Percentiles rank a stretch among this genome's conserved stretches.
Evolutionary conservation across 768 basidiomycete genomes (phyloP).

Genomic region (Hericium coralloides): DNA sequence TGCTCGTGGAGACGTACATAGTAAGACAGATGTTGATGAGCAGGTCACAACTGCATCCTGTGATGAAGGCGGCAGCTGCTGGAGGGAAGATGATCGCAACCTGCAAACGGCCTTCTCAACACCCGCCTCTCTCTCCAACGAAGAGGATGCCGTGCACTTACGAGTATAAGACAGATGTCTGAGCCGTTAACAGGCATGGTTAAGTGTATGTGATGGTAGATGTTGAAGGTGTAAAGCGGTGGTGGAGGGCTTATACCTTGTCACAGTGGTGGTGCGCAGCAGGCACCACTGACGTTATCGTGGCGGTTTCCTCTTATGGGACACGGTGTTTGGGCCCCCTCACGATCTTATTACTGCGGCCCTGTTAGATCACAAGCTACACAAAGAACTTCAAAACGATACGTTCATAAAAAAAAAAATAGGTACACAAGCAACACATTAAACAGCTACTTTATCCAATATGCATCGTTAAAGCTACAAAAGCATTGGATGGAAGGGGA

Average conservation of each 20-base stretch:
- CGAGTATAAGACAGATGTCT: slow-evolving; percentile 74
- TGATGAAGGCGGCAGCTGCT: slow-evolving; percentile 66
- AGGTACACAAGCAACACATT: too few species aligned
- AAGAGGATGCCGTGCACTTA: slow-evolving; percentile 24
- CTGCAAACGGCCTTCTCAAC: slow-evolving; percentile 23
- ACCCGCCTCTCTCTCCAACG: neutral
- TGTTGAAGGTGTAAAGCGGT: neutral
- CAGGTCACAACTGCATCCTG: slow-evolving; percentile 81
- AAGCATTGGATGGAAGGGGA: too few species aligned
- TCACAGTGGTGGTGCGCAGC: neutral
- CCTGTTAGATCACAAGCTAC: neutral
- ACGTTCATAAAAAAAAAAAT: neutral
- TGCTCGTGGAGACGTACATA: slow-evolving; percentile 35
- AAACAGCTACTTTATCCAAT: too few species aligned
- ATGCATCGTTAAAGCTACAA: too few species aligned
- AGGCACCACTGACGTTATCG: neutral
- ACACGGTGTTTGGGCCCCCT: neutral
- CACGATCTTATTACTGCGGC: neutral
- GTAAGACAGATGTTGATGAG: slow-evolving; percentile 80
- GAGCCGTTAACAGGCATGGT: slow-evolving; percentile 44
- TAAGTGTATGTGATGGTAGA: neutral
- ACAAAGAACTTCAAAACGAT: neutral
- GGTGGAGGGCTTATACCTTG: too few species aligned
- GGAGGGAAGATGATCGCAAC: slow-evolving; percentile 77
- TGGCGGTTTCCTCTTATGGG: neutral